Evolutionary conservation across 768 basidiomycete genomes (phyloP).

Genomic region (Ramaria sp.): DNA sequence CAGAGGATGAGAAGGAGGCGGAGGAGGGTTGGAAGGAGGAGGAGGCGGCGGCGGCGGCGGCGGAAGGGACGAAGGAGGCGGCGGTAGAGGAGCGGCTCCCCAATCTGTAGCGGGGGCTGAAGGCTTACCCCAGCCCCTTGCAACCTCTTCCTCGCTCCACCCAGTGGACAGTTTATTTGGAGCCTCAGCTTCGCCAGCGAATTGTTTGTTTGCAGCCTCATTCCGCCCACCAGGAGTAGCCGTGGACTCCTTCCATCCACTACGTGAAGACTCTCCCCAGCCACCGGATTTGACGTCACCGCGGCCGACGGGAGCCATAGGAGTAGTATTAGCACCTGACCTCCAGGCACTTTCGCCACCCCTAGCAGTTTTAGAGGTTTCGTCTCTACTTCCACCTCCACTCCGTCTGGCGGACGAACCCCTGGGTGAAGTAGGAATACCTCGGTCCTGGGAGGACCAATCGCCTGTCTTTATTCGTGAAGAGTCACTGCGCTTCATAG

Average conservation of each 20-base stretch:
- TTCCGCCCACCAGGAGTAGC: too few species aligned
- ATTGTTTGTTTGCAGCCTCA: too few species aligned
- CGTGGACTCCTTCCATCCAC: too few species aligned
- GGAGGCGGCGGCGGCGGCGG: neutral
- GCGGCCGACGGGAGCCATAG: too few species aligned
- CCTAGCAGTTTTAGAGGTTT: neutral
- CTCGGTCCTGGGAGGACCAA: neutral
- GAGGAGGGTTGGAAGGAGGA: neutral
- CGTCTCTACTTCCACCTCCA: neutral
- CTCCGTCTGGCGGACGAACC: neutral
- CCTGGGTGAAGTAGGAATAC: neutral
- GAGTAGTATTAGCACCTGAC: too few species aligned
- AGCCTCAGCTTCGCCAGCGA: neutral
- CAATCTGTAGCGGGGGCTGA: neutral
- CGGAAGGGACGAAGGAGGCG: neutral
- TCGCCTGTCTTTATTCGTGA: neutral
- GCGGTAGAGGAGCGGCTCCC: neutral
- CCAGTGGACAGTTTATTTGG: neutral
- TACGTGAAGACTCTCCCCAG: too few species aligned
- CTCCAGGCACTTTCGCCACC: neutral
- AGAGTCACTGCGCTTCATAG: neutral
- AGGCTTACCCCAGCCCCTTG: neutral
- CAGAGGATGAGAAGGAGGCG: neutral
- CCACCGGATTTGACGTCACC: too few species aligned
- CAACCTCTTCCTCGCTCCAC: neutral